Base-by-base conservation (phyloP, 352 stramenopile genomes). In the Phytophthora pinifolia region DNA sequence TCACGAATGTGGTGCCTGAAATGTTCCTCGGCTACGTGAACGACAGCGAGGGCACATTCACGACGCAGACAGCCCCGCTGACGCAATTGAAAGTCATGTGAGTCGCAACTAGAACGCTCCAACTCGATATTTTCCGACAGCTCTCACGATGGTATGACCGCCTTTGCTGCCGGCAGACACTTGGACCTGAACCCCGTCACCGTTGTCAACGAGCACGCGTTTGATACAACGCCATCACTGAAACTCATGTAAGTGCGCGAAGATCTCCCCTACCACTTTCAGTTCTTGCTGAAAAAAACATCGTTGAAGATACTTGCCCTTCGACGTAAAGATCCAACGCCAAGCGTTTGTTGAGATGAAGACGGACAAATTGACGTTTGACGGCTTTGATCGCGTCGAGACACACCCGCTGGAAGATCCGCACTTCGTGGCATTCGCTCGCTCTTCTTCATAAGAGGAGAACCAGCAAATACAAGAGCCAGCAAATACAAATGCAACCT, bases 131-230 rank as follows among this genome's bases (percentile, higher is more conserved):
- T 46, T 9, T 45, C 34, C 12, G n/a, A 25, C 51, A 37, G 59
- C 37, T 58, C 37, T 58, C 14, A 50, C 31, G 22, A 22, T 31
- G 37, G n/a, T 46, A 9, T 47, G 20, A 31, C 10, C 27, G n/a
- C 9, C 41, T 30, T 32, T 57, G 13, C 27, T 46, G 3, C 34
- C 13, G 45, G 14, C 46, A 92, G 83, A 37, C 82, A 72, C 14
- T 54, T 92, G 22, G 79, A 93, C 46, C 75, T 91, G 41, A 91
- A 93, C 33, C 80, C 80, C 1, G 70, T 93, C 35, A 14, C 43
- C 12, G 65, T 89, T 50, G 76, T 93, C n/a, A 82, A 88, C 43
- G 83, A 91, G 64, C 80, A 90, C 54, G 73, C 80, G 10, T 91
- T 91, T 39, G 25, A 76, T 6, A 38, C 56, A 4, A 73, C 61